Percentiles rank a stretch among this genome's conserved stretches.
Conservation (phyloP, 2,329 filamentous ascomycete species). For the Zasmidium cellare region DNA sequence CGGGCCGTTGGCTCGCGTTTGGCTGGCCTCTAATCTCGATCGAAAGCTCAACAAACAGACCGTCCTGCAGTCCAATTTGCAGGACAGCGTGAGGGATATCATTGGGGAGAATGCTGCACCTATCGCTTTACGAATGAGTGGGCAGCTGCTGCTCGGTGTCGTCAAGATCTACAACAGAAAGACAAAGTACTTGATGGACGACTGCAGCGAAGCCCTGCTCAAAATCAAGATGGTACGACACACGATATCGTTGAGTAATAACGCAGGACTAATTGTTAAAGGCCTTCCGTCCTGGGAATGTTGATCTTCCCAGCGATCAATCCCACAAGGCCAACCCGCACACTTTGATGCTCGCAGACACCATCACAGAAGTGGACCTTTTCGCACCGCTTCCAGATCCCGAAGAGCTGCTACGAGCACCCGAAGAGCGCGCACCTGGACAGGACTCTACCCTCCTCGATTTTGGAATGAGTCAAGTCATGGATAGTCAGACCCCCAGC, state of each 20-base stretch:
- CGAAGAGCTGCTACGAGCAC: constrained; percentile 67
- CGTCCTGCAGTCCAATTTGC: constrained; percentile 90
- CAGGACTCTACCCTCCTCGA: constrained; percentile 51
- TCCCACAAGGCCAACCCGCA: constrained; percentile 79
- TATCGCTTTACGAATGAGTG: constrained; percentile 89
- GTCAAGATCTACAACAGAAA: constrained; percentile 98
- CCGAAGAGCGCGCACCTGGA: constrained; percentile 30
- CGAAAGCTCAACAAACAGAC: constrained; percentile 97
- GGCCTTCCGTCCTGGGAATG: constrained; percentile 96
- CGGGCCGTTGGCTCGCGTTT: constrained; percentile 93
- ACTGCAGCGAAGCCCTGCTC: constrained; percentile 95
- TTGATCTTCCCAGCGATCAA: constrained; percentile 81
- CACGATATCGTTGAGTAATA: not conserved
- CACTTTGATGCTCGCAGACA: constrained; percentile 84
- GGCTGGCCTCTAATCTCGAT: constrained; percentile 97
- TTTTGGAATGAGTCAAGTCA: constrained; percentile 72
- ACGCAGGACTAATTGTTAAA: constrained; percentile 38
- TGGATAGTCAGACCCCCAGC: constrained; percentile 44
- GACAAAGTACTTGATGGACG: constrained; percentile 91
- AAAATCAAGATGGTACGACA: constrained; percentile 92
- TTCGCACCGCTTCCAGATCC: constrained; percentile 78
- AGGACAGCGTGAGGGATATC: constrained; percentile 92
- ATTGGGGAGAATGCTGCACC: constrained; percentile 90
- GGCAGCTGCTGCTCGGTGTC: constrained; percentile 90
- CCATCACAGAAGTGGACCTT: constrained; percentile 88